These are phyloP conservation scores for Sclerospora graminicola DNA, from an alignment of 352 stramenopile genomes.

Conservation along the genomic window DNA sequence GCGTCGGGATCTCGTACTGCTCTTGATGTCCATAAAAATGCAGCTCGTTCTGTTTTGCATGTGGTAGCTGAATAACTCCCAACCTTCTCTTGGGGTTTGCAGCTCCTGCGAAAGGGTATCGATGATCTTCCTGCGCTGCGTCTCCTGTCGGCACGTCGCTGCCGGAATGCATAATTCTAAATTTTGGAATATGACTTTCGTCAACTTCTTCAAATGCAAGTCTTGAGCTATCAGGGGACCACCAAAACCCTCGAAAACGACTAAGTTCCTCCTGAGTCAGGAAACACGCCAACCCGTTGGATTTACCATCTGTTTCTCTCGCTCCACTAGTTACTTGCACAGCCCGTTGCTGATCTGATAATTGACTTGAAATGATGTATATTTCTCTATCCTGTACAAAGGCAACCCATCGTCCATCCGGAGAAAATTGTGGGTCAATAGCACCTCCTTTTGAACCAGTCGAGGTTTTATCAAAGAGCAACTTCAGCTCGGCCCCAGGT, in stretches of 20 bases:
- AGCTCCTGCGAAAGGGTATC: constrained; percentile 90
- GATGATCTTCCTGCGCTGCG: constrained; percentile 64
- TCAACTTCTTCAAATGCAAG: constrained; percentile 91
- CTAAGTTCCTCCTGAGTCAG: constrained; percentile 96
- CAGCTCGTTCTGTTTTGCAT: constrained; percentile 4
- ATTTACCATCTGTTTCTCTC: constrained; percentile 53
- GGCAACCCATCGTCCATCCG: constrained; percentile 87
- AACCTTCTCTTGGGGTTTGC: constrained; percentile 86
- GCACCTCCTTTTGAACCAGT: constrained; percentile 59
- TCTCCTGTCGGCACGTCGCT: constrained; percentile 47
- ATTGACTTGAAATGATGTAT: constrained; percentile 75
- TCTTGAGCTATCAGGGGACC: constrained; percentile 75
- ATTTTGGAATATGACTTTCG: constrained; percentile 89
- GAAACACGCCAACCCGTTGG: constrained; percentile 95
- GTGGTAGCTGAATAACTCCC: constrained; percentile 40
- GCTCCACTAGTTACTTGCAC: constrained; percentile 74
- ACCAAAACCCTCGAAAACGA: constrained; percentile 95
- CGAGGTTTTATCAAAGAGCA: constrained; percentile 84
- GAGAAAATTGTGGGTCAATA: constrained; percentile 91
- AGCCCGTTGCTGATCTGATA: constrained; percentile 31
- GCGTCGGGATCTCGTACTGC: constrained; percentile 19
- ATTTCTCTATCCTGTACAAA: constrained; percentile 93
- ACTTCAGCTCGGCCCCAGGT: constrained; percentile 43
- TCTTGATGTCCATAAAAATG: constrained; percentile 2
- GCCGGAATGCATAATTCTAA: constrained; percentile 93